phyloP scores from a whole-genome alignment of 78 protist genomes.

The Dictyostelium purpureum region DNA sequence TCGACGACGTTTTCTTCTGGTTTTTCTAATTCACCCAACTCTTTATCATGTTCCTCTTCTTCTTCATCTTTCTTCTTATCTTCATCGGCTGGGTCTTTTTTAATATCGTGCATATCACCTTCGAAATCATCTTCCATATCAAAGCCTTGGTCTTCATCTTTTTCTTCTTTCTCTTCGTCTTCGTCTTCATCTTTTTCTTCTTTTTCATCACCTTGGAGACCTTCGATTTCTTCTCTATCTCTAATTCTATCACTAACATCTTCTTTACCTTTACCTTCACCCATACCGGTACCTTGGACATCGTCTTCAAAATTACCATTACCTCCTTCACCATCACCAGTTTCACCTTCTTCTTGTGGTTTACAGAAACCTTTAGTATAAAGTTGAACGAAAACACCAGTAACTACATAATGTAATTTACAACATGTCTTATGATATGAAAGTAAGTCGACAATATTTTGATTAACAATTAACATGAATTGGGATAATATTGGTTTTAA shows the following conservation, averaged over 20 bases:
- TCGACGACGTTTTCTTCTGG: conserved; percentile 87
- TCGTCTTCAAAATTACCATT: conserved; percentile 69
- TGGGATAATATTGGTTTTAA: conserved; percentile 61
- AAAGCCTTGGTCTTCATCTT: conserved; percentile 82
- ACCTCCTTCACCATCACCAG: conserved; percentile 29
- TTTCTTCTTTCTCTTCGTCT: conserved; percentile 43
- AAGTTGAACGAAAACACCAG: conserved; percentile 63
- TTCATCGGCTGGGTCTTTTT: conserved; percentile 83
- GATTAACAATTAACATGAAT: conserved; percentile 23
- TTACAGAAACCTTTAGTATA: conserved; percentile 86
- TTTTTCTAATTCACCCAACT: conserved; percentile 85
- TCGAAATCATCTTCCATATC: conserved; percentile 93
- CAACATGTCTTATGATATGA: conserved; percentile 48
- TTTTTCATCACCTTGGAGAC: conserved; percentile 28
- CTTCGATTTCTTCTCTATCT: conserved; percentile 65
- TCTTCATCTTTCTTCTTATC: conserved; percentile 49
- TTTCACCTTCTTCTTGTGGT: conserved; percentile 41
- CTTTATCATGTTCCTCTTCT: conserved; percentile 76
- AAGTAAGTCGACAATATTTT: neutral
- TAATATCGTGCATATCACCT: conserved; percentile 87
- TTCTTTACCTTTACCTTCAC: conserved; percentile 91
- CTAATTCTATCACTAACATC: conserved; percentile 87
- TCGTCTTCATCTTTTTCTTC: conserved; percentile 57
- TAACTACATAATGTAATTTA: conserved; percentile 61
- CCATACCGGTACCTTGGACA: conserved; percentile 89